Base-by-base conservation (phyloP, 2,329 filamentous ascomycete genomes). In the Davidsoniella neocaledoniae region DNA sequence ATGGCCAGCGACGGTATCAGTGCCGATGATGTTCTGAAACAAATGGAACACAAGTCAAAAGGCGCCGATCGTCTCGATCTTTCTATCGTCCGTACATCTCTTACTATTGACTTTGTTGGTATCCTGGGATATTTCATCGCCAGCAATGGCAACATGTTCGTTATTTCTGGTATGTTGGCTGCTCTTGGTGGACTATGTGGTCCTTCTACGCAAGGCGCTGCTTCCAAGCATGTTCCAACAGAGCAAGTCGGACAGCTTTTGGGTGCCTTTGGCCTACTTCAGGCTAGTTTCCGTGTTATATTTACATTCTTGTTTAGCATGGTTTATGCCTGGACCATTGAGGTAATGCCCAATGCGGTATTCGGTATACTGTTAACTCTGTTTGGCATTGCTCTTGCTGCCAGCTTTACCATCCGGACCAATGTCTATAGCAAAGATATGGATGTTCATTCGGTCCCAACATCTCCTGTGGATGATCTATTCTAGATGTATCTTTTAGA, bases 141-240 rank as follows among this genome's bases (percentile, higher is more conserved):
- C 0, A 72, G 74, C 1, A 73, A 69, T 1, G 73, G 77, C 2
- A 64, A 68, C 0, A 56, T 84, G 0, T 91, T 95, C 62, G 73
- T 85, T 3, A 54, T 77, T 0, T 82, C 79, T 16, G 90, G 86
- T 44, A 69, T 85, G 42, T 58, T 88, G 16, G 81, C 86, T 1
- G 74, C 86, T 0, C 66, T 93, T 38, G 90, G 90, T 21, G 88
- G 88, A 1, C 79, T 96, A 43, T 88, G 83, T 0, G 82, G 81
- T 36, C 88, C 91, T 1, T 91, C 85, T 0, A 71, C 94, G 46
- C 86, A 94, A 59, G 81, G 84, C 1, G 76, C 83, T 0, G 68
- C 95, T 46, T 95, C 87, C 17, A 96, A 95, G 61, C 91, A 96
- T 62, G 81, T 96, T 0, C 86, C 88, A 0, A 71, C 79, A 0